A percentile compares a stretch with the other conserved stretches of the same genome.
Conservation (phyloP, 805 yeast species). For the Diddensiella transvaalensis region DNA sequence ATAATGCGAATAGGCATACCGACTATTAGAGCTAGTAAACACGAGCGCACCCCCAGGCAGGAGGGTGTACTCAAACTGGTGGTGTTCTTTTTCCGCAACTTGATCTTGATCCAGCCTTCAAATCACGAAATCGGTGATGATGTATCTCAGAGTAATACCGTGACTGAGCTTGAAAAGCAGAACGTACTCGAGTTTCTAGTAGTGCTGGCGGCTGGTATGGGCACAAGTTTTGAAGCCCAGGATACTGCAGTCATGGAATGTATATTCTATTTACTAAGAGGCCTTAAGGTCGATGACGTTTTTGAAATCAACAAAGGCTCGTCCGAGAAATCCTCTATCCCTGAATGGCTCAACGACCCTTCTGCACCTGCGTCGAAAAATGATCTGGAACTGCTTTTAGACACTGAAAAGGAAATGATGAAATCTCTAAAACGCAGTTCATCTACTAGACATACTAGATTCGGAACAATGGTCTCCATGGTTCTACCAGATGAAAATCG, state of each 20-base stretch:
- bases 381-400: slow-evolving; percentile 45
- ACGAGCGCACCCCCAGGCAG: slow-evolving; percentile 66
- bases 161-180: slow-evolving; percentile 59
- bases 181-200: slow-evolving; percentile 69
- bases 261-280: slow-evolving; percentile 57
- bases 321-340: not conserved
- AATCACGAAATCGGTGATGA: slow-evolving; percentile 49
- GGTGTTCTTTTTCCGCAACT: slow-evolving; percentile 68
- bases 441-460: slow-evolving; percentile 80
- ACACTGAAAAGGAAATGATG: slow-evolving; percentile 56
- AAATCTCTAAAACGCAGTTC: slow-evolving; percentile 46
- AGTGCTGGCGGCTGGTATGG: slow-evolving; percentile 66
- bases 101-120: slow-evolving; percentile 74
- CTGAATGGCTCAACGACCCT: not conserved
- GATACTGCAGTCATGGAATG: slow-evolving; percentile 67
- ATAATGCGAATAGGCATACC: slow-evolving; percentile 66
- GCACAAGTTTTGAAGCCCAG: slow-evolving; percentile 59
- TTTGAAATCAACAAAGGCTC: not conserved
- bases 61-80: slow-evolving; percentile 69
- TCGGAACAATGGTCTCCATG: slow-evolving; percentile 80
- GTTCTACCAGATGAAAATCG: slow-evolving; percentile 57
- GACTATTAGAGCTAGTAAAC: slow-evolving; percentile 30
- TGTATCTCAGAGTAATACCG: slow-evolving; percentile 56
- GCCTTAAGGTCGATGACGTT: slow-evolving; percentile 42
- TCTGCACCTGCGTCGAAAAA: not conserved